These are phyloP conservation scores for Polyplosphaeria fusca DNA, from an alignment of 495 filamentous ascomycete species.

Conservation along the genomic window DNA sequence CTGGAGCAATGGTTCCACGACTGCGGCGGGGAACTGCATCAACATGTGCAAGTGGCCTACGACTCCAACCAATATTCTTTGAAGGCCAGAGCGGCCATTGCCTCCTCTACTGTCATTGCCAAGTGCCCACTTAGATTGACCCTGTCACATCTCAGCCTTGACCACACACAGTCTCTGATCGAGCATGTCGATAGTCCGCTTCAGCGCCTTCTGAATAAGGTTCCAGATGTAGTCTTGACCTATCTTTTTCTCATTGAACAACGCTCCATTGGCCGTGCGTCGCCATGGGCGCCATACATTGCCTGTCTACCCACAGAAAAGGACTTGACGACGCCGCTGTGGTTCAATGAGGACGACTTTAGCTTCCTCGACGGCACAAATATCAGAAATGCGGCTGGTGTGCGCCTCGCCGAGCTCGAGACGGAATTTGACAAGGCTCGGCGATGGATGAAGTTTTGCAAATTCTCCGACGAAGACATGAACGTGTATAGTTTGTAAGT, in stretches of 20 bases:
- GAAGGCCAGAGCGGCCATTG: no score
- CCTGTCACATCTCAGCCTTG: slow-evolving; percentile 54
- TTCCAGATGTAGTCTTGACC: slow-evolving; percentile 25
- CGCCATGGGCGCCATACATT: slow-evolving; percentile 64
- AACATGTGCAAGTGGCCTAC: slow-evolving; percentile 9
- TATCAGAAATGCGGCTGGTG: slow-evolving; percentile 49
- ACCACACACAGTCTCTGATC: slow-evolving; percentile 32
- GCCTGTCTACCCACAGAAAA: slow-evolving; percentile 53
- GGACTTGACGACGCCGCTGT: slow-evolving; percentile 56
- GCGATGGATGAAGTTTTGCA: no score
- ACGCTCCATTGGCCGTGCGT: slow-evolving; percentile 46
- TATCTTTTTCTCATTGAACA: slow-evolving; percentile 61
- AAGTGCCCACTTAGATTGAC: slow-evolving; percentile 48
- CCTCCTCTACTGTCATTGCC: no score
- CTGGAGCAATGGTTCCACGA: slow-evolving; percentile 15
- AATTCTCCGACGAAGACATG: no score
- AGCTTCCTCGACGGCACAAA: slow-evolving; percentile 60
- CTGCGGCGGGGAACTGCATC: slow-evolving; percentile 17
- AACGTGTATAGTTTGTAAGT: no score
- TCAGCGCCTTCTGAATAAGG: background rate
- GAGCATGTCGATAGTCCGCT: slow-evolving; percentile 19
- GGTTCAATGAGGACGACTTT: slow-evolving; percentile 56
- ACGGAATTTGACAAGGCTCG: no score
- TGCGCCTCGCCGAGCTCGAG: slow-evolving; percentile 33
- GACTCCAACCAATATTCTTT: slow-evolving; percentile 38